Evolutionary conservation across 2,329 filamentous ascomycete species (phyloP), one percentile per base, ranked within the genome.

Genomic region (Cryoendolithus antarcticus): DNA sequence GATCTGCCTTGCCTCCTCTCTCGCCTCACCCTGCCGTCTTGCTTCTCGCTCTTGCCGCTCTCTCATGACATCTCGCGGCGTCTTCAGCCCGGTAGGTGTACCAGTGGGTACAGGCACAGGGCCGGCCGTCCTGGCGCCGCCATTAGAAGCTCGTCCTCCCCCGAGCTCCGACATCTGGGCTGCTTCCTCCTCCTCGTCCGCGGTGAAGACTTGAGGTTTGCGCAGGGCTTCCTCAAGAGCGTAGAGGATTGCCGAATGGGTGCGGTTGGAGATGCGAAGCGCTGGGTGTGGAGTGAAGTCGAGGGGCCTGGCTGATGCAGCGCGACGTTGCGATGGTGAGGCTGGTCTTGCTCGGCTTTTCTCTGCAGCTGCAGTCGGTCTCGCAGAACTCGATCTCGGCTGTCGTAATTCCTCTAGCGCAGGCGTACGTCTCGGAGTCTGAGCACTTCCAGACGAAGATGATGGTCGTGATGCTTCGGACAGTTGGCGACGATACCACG

Each of bases 51-150:
- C 82, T 40, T 75, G 73, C 41, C 88, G 79, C 58, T 88, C 80
- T 61, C 84, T 78, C 88, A 95, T 93, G 53, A 96, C 89, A 64
- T 89, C 82, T 48, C 82, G 78, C 10, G 89, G 89, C 29, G 86
- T 88, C 49, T 81, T 76, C 44, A 95, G 82, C 19, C 82, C 78
- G 42, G 60, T 43, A 62, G 67, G 45, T 62, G 62, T 42, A 63
- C 62, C 43, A 60, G 62, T 46, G 65, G 64, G 42, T 13, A 73
- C 69, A n/a, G 71, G 69, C 11, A 71, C 67, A 9, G 71, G 67
- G 12, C 69, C 72, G n/a, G 65, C 61, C 33, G 67, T 63, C 48
- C 71, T 67, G 36, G 70, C 61, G 46, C 68, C 67, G 48, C 74
- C 75, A 68, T 77, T 75, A 51, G 66, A 62, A 51, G 63, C 63